A percentile compares a stretch with the other conserved stretches of the same genome.
These are phyloP conservation scores for Schoenoplectus triqueter DNA, from an alignment of 202 grass and related monocot species.

Conservation along the genomic window DNA sequence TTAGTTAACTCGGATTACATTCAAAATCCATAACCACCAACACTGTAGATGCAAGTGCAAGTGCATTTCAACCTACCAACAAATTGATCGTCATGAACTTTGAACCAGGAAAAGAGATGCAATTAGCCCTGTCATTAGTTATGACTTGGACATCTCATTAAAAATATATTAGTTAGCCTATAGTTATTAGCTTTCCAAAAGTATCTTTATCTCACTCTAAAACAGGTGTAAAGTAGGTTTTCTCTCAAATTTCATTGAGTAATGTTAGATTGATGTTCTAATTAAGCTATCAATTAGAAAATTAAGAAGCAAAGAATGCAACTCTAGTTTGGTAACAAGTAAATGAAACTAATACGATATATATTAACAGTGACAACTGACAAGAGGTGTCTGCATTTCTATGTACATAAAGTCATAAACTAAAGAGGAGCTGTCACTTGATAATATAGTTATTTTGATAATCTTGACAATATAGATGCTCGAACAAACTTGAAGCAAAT, in stretches of 20 bases:
- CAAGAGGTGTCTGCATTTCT: too few relatives aligned
- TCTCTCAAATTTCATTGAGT: constrained; percentile 31
- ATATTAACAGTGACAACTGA: too few relatives aligned
- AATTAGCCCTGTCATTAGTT: constrained; percentile 36
- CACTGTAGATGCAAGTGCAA: constrained; percentile 27
- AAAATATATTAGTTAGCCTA: constrained; percentile 36
- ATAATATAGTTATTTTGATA: too few relatives aligned
- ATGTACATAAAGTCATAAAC: too few relatives aligned
- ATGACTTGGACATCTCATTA: constrained; percentile 30
- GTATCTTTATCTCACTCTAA: constrained; percentile 31
- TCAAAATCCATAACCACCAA: constrained; percentile 21
- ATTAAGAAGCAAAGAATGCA: constrained; percentile 14
- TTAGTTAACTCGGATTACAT: constrained; percentile 29
- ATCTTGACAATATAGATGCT: too few relatives aligned
- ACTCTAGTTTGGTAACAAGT: too few relatives aligned
- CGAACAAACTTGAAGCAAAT: too few relatives aligned
- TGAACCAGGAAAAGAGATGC: constrained; percentile 14
- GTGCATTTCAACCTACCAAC: constrained; percentile 33
- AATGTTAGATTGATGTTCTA: constrained; percentile 25
- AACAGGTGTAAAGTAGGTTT: constrained; percentile 27
- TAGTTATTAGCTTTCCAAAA: constrained; percentile 41
- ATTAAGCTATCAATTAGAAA: constrained; percentile 27
- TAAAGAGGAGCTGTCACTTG: too few relatives aligned
- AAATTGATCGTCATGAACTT: background rate
- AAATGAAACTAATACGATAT: too few relatives aligned